phyloP scores from a whole-genome alignment of 1,139 yeast species.

The Saccharomyces hybrid region DNA sequence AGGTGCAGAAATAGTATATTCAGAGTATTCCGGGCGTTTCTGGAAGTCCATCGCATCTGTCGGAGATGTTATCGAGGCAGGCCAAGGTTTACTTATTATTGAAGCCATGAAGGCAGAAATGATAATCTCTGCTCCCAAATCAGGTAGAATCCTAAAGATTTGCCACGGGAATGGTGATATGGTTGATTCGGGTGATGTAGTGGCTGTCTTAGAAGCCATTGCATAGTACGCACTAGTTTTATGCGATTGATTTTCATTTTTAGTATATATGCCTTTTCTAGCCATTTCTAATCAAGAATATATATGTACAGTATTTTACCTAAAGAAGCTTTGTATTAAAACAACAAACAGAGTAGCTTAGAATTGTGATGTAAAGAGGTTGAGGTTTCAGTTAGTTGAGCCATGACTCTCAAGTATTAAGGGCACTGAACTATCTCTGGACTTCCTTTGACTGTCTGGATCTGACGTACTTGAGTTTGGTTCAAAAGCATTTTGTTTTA shows the following conservation, averaged over 20 bases:
- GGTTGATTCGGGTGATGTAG: constrained; percentile 93
- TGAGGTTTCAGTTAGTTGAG: neutral
- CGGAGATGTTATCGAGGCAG: constrained; percentile 68
- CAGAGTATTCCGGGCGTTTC: constrained; percentile 92
- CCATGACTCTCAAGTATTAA: constrained; percentile 11
- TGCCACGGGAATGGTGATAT: constrained; percentile 83
- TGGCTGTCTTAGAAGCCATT: constrained; percentile 50
- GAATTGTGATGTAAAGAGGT: neutral
- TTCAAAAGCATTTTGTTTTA: constrained; percentile 10
- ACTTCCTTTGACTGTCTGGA: constrained; percentile 13
- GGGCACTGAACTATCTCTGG: constrained; percentile 29
- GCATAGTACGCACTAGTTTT: neutral
- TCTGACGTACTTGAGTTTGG: constrained; percentile 4
- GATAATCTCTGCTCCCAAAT: constrained; percentile 66
- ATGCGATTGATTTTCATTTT: neutral
- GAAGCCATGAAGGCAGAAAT: constrained; percentile 99
- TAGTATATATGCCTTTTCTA: neutral
- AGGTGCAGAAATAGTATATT: constrained; percentile 73
- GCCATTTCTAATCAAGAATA: neutral
- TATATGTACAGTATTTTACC: neutral
- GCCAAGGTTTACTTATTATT: constrained; percentile 77
- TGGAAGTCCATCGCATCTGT: constrained; percentile 84
- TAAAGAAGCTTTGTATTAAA: neutral
- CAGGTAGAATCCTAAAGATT: constrained; percentile 72
- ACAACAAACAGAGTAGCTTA: neutral